Evolutionary conservation across 169 alveolate genomes (phyloP), one percentile per base, ranked within the genome.

Genomic region (Eimeria tenella): DNA sequence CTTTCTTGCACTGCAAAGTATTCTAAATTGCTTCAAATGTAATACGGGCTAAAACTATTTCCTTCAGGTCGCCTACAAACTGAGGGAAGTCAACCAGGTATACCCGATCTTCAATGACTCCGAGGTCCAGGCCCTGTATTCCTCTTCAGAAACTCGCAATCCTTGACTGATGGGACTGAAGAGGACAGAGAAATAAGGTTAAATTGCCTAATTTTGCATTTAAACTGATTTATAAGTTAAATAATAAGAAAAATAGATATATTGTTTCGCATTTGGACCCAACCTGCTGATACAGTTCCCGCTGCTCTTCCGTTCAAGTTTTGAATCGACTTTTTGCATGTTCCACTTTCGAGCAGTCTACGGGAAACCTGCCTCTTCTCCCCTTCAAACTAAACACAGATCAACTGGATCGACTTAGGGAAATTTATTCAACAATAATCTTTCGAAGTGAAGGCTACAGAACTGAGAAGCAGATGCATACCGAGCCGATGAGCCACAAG

Each of bases 21-120:
- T 49, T 5, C 4, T 8, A n/a, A 31, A 31, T 31, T 31, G 42
- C 42, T 31, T 31, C 2, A 31, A 31, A 31, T 31, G 42, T 2
- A 31, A 31, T 1, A 31, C 42, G 42, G 42, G 42, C 42, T 2
- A 7, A 60, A 52, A 52, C 17, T 52, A 56, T 50, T 19, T 58
- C 11, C 50, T 31, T 83, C 63, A 91, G 95, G 92, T 86, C 1
- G 88, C 95, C 60, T 91, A 91, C 77, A 53, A 42, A 11, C 63
- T 91, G 75, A 58, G 95, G 53, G 91, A 77, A 49, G 95, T 91
- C 68, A 91, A 91, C 19, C 83, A 91, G 92, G 95, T 91, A 91
- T 10, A 11, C 50, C 19, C 19, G 70, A 0, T 83, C 62, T 7
- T 55, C 21, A 23, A 9, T 53, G 50, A 52, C 11, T 4, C 0